A percentile compares a stretch with the other conserved stretches of the same genome.
phyloP scores from a whole-genome alignment of 139 green algal species.

The Tetradesmus lagerheimii region DNA sequence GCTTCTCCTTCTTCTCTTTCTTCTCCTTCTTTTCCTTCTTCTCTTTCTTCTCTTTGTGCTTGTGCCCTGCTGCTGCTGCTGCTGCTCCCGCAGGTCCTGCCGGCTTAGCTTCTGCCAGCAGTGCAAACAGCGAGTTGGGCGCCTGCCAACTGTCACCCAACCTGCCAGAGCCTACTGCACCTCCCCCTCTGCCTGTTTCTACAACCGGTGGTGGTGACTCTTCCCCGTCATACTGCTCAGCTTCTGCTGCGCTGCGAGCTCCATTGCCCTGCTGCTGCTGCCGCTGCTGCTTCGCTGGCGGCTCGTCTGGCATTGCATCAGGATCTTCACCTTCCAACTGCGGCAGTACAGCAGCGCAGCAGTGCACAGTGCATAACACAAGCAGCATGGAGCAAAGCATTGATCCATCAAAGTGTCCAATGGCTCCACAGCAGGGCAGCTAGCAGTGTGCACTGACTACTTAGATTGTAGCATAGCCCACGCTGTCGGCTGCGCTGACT shows the following conservation, averaged over 20 bases:
- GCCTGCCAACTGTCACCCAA: not conserved
- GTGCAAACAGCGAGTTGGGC: constrained; percentile 25
- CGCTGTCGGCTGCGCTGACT: no score
- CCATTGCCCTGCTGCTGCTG: not conserved
- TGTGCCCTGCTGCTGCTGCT: not conserved
- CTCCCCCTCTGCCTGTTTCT: not conserved
- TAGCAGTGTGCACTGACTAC: no score
- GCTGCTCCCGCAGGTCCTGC: not conserved
- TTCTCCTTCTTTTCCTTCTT: constrained; percentile 64
- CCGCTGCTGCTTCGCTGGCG: constrained; percentile 7
- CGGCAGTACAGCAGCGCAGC: not conserved
- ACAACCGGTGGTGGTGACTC: not conserved
- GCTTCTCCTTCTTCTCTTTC: constrained; percentile 70
- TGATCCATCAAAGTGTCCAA: no score
- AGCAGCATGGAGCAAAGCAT: not conserved
- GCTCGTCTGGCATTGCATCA: constrained; percentile 17
- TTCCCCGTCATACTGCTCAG: not conserved
- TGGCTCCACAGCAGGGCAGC: no score
- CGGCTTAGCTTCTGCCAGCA: constrained; percentile 58
- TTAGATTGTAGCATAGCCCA: no score
- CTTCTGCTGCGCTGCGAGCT: constrained; percentile 23
- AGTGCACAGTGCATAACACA: not conserved
- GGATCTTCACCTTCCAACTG: constrained; percentile 31
- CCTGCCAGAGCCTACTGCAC: not conserved
- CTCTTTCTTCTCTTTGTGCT: constrained; percentile 6